Evolutionary conservation across 306 rosid genomes (phyloP).

Genomic region (Sesbania bispinosa): DNA sequence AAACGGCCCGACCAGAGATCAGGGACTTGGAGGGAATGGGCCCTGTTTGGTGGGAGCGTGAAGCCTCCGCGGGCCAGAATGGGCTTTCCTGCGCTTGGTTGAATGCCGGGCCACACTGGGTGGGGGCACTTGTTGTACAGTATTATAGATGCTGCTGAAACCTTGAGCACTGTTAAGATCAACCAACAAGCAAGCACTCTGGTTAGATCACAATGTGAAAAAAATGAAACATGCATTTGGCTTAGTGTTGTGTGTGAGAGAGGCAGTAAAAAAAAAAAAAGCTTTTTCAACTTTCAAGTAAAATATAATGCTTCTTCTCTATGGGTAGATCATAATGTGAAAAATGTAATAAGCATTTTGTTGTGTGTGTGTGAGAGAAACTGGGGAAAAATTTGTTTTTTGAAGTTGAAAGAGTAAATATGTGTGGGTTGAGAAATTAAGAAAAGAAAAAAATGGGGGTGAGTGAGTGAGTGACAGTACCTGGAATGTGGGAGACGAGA

Average conservation of each 20-base stretch:
- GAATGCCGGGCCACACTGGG: slow-evolving; percentile 96
- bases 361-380: background rate
- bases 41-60: slow-evolving; percentile 58
- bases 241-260: no score
- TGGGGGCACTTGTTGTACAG: slow-evolving; percentile 72
- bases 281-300: no score
- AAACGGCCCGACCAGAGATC: slow-evolving; percentile 94
- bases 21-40: slow-evolving; percentile 57
- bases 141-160: slow-evolving; percentile 46
- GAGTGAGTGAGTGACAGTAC: slow-evolving; percentile 22
- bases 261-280: no score
- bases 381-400: background rate
- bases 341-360: background rate
- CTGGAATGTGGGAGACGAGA: slow-evolving; percentile 36
- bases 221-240: no score
- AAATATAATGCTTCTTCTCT: no score
- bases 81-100: slow-evolving; percentile 84
- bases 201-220: background rate
- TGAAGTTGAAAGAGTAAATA: no score
- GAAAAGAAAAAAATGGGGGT: background rate
- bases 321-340: no score
- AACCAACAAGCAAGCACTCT: background rate
- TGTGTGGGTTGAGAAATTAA: no score
- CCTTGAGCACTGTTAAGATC: slow-evolving; percentile 21
- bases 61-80: slow-evolving; percentile 83